phyloP scores from a whole-genome alignment of 164 flowering plant species.

The Vitis cinerea region DNA sequence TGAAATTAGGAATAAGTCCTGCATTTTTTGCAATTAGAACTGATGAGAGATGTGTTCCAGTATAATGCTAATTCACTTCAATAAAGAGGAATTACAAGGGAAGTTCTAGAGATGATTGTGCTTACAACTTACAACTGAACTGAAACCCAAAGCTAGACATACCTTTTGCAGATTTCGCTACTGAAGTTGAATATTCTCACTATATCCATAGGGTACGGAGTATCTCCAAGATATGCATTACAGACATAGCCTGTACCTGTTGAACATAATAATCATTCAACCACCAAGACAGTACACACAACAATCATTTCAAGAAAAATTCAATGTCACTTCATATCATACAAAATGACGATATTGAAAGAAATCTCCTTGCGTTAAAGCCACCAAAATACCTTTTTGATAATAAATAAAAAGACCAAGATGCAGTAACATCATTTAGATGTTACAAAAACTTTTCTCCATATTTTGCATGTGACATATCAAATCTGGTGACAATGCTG shows the following conservation, averaged over 20 bases:
- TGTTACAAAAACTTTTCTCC: too few species aligned
- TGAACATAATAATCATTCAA: constrained; percentile 6
- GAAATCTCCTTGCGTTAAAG: too few species aligned
- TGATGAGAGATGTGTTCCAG: neutral
- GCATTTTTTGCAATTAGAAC: neutral
- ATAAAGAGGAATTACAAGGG: neutral
- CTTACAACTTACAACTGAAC: neutral
- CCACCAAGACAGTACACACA: neutral
- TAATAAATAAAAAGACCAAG: too few species aligned
- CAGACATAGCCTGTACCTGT: constrained; percentile 74
- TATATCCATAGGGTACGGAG: constrained; percentile 69
- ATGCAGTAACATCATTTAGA: too few species aligned
- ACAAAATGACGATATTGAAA: neutral
- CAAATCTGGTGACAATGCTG: too few species aligned
- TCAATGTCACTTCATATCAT: neutral
- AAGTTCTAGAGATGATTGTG: neutral
- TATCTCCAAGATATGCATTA: constrained; percentile 54
- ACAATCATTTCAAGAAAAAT: neutral
- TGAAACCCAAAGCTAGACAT: neutral
- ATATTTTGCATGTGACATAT: too few species aligned
- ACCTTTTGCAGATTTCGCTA: constrained; percentile 73
- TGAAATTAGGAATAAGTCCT: neutral
- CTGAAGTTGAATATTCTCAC: constrained; percentile 76
- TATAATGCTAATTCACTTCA: neutral
- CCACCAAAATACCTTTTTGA: too few species aligned